Evolutionary conservation across 768 basidiomycete genomes (phyloP).

Genomic region (Lactarius vividus): DNA sequence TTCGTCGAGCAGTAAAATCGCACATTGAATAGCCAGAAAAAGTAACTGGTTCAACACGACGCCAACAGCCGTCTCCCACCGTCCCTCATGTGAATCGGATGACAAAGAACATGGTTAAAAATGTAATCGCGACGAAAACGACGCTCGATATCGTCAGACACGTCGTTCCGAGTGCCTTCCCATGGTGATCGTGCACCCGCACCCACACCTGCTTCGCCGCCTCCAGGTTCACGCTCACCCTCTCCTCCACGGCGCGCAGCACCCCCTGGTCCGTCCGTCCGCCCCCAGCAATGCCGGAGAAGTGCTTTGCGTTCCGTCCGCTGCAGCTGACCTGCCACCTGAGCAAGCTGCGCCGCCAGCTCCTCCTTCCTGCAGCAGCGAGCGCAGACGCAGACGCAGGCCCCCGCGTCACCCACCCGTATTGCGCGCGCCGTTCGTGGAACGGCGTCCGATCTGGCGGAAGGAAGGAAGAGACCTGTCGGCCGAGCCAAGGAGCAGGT

Average conservation of each 20-base stretch:
- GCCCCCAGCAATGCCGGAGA: slow-evolving; percentile 67
- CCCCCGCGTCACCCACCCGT: slow-evolving; percentile 23
- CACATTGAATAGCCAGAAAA: too few relatives aligned
- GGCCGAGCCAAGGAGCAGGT: slow-evolving; percentile 14
- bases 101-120: slow-evolving; percentile 67
- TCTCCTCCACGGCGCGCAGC: slow-evolving; percentile 61
- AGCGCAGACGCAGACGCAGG: too few relatives aligned
- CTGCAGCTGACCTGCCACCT: slow-evolving; percentile 86
- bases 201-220: slow-evolving; percentile 64
- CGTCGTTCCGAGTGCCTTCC: slow-evolving; percentile 51
- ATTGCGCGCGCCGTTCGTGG: neutral
- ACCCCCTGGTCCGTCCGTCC: slow-evolving; percentile 74
- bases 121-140: slow-evolving; percentile 64
- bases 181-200: slow-evolving; percentile 42
- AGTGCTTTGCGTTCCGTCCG: slow-evolving; percentile 77
- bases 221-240: slow-evolving; percentile 69
- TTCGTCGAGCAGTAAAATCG: too few relatives aligned
- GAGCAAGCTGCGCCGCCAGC: slow-evolving; percentile 36
- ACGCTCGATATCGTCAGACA: slow-evolving; percentile 53
- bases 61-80: too few relatives aligned
- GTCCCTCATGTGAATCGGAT: too few relatives aligned
- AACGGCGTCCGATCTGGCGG: slow-evolving; percentile 28
- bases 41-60: too few relatives aligned
- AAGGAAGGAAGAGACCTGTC: slow-evolving; percentile 31
- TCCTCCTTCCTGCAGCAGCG: too few relatives aligned